These are phyloP conservation scores for Mortierella sp. DNA, from an alignment of 371 early-diverging fungal species.

Conservation along the genomic window DNA sequence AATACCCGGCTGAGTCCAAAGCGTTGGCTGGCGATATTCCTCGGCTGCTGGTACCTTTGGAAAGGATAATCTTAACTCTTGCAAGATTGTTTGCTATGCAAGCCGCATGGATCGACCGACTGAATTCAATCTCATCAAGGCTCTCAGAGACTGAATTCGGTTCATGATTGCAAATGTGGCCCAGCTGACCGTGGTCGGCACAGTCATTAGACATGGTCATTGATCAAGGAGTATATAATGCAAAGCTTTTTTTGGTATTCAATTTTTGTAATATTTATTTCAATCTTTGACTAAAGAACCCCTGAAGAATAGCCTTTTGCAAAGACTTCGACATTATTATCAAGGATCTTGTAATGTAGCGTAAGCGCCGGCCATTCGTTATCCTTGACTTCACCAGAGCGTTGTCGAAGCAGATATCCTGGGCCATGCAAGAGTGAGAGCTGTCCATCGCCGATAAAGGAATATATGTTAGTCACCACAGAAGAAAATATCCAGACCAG, in stretches of 20 bases:
- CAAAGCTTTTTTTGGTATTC: background rate
- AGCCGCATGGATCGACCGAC: conserved; percentile 51
- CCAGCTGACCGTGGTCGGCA: conserved; percentile 25
- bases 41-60: conserved; percentile 17
- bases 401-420: conserved; percentile 49
- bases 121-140: conserved; percentile 51
- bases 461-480: background rate
- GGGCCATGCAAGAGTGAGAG: conserved; percentile 68
- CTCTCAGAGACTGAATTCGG: conserved; percentile 35
- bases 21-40: conserved; percentile 32
- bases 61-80: conserved; percentile 32
- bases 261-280: conserved; percentile 5
- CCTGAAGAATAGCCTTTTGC: conserved; percentile 72
- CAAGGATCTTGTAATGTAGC: conserved; percentile 75
- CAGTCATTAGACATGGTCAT: conserved; percentile 15
- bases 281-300: conserved; percentile 20
- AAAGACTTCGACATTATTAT: conserved; percentile 78
- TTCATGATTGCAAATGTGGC: conserved; percentile 43
- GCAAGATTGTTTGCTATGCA: conserved; percentile 43
- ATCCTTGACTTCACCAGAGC: conserved; percentile 48
- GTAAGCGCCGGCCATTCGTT: conserved; percentile 58
- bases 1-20: conserved; percentile 48
- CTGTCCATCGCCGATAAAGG: conserved; percentile 5
- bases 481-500: background rate
- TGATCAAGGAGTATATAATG: background rate